These are phyloP conservation scores for Raddia distichophylla DNA, from an alignment of 176 grass and related monocot species.

Conservation along the genomic window DNA sequence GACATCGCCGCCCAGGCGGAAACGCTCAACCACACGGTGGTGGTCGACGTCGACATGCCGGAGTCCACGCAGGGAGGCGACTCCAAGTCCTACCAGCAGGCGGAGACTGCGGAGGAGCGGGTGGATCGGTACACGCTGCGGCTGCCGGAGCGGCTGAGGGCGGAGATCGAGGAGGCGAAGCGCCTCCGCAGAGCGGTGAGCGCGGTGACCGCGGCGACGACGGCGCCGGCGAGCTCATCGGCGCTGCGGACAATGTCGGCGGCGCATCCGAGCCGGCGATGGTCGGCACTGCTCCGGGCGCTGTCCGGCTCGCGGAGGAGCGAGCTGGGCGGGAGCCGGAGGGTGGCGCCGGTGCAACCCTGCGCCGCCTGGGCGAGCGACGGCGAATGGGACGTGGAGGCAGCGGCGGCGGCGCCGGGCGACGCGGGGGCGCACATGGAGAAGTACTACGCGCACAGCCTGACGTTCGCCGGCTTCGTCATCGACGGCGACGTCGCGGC, in stretches of 20 bases:
- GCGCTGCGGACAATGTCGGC: conserved; percentile 65
- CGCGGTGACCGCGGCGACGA: conserved; percentile 34
- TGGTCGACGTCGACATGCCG: conserved; percentile 29
- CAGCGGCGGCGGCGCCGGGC: conserved; percentile 27
- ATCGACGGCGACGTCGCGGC: conserved; percentile 70
- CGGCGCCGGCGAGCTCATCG: background rate
- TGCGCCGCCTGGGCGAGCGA: background rate
- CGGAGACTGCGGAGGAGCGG: conserved; percentile 50
- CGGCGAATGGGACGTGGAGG: background rate
- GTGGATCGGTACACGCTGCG: conserved; percentile 65
- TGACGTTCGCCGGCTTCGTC: conserved; percentile 72
- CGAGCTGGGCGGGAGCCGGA: conserved; percentile 35
- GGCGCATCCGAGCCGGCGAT: conserved; percentile 34
- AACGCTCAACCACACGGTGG: background rate
- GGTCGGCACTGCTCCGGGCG: conserved; percentile 46
- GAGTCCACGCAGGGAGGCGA: background rate
- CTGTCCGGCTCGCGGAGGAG: conserved; percentile 22
- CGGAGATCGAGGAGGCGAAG: conserved; percentile 61
- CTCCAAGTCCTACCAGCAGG: conserved; percentile 9
- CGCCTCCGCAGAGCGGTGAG: conserved; percentile 60
- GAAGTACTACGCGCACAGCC: conserved; percentile 52
- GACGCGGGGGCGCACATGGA: conserved; percentile 26
- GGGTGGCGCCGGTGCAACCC: conserved; percentile 29
- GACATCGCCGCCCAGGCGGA: conserved; percentile 36
- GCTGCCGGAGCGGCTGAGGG: conserved; percentile 56